Base-by-base conservation (phyloP, 176 grass and related monocot genomes). In the Hsuehochloa calcarea region DNA sequence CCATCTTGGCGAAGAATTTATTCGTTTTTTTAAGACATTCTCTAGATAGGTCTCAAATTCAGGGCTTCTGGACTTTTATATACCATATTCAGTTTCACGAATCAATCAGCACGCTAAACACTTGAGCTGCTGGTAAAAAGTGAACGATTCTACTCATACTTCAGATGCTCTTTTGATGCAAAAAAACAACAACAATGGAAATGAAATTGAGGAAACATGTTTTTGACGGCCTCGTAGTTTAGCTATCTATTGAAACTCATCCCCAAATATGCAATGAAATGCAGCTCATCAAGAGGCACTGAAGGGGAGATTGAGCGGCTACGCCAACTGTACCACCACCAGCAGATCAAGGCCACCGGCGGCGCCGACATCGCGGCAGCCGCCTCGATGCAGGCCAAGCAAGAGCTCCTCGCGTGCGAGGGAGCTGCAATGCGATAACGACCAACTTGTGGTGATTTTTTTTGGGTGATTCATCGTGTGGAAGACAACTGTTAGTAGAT, bases 271-370 rank as follows among this genome's bases (percentile, higher is more conserved):
- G 11, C 64, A 64, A 49, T 44, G 45, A 19, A 67, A 75, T 75
- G 80, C 87, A 99, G 96, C 96, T 68, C 96, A 99, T 52, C 96
- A 99, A 86, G 93, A 96, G 64, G 96, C 88, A 15, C 69, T 99
- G 35, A 96, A 91, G 88, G 84, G 74, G 96, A 99, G 87, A 89
- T 99, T 6, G 91, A 96, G 80, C 79, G 96, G 73, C 78, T 99
- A 70, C 83, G 88, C 25, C 90, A 96, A 38, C 59, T 99, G 78
- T 92, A 89, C 91, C 90, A 92, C 71, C 93, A 96, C 66, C 96
- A 99, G 79, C 90, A 94, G 78, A 85, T 96, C 43, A 92, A 86
- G 85, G 88, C 84, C 60, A 90, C 92, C 64, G 83, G 87, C 0
- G 87, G 78, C 2, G 35, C 85, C 27, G 78, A 88, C 65, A 88